Conservation (phyloP, 176 grass and related monocot species). For the Oryza longistaminata region DNA sequence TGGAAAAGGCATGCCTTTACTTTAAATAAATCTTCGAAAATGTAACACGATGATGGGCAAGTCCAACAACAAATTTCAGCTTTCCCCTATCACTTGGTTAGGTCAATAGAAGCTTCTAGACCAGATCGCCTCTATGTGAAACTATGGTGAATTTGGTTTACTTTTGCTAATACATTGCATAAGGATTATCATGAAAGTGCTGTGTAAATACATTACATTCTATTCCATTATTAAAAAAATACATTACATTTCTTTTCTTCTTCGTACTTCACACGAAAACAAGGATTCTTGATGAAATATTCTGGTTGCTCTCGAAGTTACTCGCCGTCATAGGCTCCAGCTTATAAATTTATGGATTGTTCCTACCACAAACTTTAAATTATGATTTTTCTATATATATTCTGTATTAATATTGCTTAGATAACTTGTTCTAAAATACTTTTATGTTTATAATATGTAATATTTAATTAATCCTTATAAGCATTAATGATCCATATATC, state of each 20-base stretch:
- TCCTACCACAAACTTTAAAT: too few species aligned
- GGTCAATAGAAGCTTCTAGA: not conserved
- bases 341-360: too few species aligned
- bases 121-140: not conserved
- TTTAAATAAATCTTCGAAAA: not conserved
- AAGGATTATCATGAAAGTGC: not conserved
- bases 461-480: too few species aligned
- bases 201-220: not conserved
- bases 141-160: not conserved
- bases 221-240: too few species aligned
- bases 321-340: not conserved
- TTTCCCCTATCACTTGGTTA: conserved; percentile 15
- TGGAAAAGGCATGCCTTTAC: not conserved
- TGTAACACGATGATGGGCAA: not conserved
- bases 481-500: too few species aligned
- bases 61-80: conserved; percentile 28
- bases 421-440: too few species aligned
- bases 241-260: not conserved
- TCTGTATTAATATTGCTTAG: too few species aligned
- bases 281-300: not conserved
- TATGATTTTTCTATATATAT: too few species aligned
- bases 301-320: not conserved
- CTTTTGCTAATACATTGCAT: not conserved
- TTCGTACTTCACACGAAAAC: not conserved
- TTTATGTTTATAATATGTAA: too few species aligned